Conservation (phyloP, 257 asterid species). For the Nicotiana undulata region DNA sequence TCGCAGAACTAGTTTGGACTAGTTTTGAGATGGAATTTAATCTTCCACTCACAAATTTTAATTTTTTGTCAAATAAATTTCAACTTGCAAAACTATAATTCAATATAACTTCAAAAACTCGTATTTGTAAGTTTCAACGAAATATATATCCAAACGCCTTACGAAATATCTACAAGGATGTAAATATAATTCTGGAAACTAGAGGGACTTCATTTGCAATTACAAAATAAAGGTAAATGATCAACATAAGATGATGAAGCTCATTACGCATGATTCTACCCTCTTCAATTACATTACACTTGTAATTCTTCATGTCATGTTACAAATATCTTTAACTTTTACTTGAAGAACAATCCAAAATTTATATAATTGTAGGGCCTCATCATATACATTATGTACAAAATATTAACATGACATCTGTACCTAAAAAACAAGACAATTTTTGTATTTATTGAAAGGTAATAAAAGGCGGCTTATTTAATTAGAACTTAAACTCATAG, state of each 20-base stretch:
- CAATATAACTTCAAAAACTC: too few species aligned
- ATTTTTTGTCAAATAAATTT: too few species aligned
- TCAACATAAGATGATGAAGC: not conserved
- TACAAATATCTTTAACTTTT: slow-evolving; percentile 5
- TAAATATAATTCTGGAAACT: not conserved
- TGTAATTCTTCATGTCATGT: not conserved
- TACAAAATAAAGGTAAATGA: not conserved
- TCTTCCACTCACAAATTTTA: too few species aligned
- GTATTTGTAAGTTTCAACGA: too few species aligned
- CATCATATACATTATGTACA: not conserved
- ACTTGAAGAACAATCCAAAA: slow-evolving; percentile 16
- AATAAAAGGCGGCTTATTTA: slow-evolving; percentile 39
- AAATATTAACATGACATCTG: not conserved
- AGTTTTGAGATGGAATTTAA: too few species aligned
- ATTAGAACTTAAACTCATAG: not conserved
- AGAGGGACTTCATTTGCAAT: not conserved
- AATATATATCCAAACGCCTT: too few species aligned
- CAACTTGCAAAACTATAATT: too few species aligned
- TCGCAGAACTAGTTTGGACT: too few species aligned
- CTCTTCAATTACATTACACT: not conserved
- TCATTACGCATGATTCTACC: slow-evolving; percentile 10
- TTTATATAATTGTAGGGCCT: slow-evolving; percentile 17
- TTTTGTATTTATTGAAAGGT: slow-evolving; percentile 7
- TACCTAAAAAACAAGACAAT: slow-evolving; percentile 3
- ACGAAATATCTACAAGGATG: too few species aligned